These are phyloP conservation scores for Solanum chmielewskii DNA, from an alignment of 257 asterid genomes.

Conservation along the genomic window DNA sequence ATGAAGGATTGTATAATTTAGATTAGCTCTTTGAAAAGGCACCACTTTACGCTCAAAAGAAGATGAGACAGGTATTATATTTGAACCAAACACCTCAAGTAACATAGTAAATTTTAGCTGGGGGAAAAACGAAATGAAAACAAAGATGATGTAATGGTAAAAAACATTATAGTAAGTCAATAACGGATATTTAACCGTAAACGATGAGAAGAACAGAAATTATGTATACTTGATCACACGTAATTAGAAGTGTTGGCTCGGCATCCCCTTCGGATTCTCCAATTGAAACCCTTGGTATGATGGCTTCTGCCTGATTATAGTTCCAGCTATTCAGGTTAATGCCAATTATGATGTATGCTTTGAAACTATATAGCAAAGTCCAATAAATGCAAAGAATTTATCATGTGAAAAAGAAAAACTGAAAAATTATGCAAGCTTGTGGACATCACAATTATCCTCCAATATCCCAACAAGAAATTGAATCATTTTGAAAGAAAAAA, in stretches of 20 bases:
- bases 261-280: conserved; percentile 49
- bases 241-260: conserved; percentile 64
- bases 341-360: conserved; percentile 3
- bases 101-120: neutral
- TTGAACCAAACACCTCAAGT: neutral
- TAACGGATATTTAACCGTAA: conserved; percentile 3
- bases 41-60: neutral
- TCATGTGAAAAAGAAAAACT: neutral
- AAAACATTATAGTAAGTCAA: neutral
- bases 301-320: conserved; percentile 71
- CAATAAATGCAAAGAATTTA: neutral
- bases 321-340: conserved; percentile 20
- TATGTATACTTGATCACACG: conserved; percentile 86
- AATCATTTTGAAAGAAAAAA: neutral
- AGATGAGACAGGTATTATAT: neutral
- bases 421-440: neutral
- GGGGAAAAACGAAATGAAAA: neutral
- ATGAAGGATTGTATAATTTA: neutral
- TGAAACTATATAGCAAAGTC: conserved; percentile 5
- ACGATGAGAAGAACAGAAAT: conserved; percentile 18
- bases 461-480: neutral
- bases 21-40: neutral
- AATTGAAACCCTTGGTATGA: conserved; percentile 43
- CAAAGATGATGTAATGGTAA: neutral
- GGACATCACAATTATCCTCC: neutral